These are phyloP conservation scores for Haberlea rhodopensis DNA, from an alignment of 257 asterid species.

Conservation along the genomic window DNA sequence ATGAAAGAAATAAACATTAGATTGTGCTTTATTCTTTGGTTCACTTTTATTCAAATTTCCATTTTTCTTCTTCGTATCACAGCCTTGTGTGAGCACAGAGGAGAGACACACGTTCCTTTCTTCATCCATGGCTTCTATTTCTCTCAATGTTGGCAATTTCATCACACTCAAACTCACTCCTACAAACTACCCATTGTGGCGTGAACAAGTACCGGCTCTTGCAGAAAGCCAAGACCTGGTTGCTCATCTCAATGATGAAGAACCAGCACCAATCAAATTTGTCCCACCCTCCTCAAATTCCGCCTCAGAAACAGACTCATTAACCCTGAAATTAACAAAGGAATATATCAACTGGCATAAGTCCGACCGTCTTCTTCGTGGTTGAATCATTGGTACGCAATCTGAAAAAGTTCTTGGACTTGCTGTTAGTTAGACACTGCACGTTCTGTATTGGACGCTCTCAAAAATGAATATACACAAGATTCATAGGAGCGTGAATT, in stretches of 20 bases:
- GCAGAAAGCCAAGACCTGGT: constrained; percentile 18
- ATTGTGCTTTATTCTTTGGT: too few relatives aligned
- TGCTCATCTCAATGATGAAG: neutral
- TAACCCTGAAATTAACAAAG: constrained; percentile 6
- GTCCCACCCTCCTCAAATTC: neutral
- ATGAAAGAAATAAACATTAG: too few relatives aligned
- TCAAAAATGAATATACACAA: constrained; percentile 13
- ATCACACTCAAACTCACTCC: constrained; percentile 10
- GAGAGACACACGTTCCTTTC: too few relatives aligned
- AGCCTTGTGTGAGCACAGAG: too few relatives aligned
- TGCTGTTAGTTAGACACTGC: constrained; percentile 17
- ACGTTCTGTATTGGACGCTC: constrained; percentile 1
- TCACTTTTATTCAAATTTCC: too few relatives aligned
- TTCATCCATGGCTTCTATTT: constrained; percentile 11
- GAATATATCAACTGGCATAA: constrained; percentile 2
- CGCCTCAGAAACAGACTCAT: too few relatives aligned
- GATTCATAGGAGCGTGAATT: constrained; percentile 25
- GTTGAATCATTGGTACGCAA: constrained; percentile 16
- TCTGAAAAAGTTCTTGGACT: constrained; percentile 20
- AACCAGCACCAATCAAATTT: neutral
- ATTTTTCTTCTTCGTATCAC: too few relatives aligned
- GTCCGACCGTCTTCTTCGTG: constrained; percentile 16
- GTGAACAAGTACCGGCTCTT: constrained; percentile 11
- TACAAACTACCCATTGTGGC: too few relatives aligned
- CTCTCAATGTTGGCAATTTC: constrained; percentile 11